These are phyloP conservation scores for Blakeslea trispora DNA, from an alignment of 371 early-diverging fungal species.

Conservation along the genomic window DNA sequence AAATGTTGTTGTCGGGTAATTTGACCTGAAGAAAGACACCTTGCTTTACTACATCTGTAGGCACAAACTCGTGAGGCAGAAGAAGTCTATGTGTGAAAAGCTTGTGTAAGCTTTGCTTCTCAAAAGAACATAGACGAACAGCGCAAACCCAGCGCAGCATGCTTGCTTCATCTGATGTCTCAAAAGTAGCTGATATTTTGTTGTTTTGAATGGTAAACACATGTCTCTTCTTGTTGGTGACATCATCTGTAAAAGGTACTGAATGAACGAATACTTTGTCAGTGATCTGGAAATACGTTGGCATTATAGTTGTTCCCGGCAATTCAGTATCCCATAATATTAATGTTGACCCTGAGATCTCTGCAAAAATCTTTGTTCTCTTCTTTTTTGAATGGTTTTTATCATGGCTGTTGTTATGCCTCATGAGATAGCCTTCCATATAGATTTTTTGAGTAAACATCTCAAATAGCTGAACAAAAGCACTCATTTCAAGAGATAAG, in stretches of 20 bases:
- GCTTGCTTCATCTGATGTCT: constrained; percentile 54
- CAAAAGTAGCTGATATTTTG: constrained; percentile 51
- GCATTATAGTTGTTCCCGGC: constrained; percentile 49
- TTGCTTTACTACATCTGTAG: constrained; percentile 15
- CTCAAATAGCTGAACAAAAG: constrained; percentile 52
- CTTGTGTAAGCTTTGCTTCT: constrained; percentile 71
- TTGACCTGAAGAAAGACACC: constrained; percentile 54
- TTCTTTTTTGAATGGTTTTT: too few species aligned
- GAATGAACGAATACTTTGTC: constrained; percentile 56
- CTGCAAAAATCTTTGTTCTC: constrained; percentile 71
- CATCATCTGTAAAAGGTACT: constrained; percentile 29
- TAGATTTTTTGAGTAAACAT: constrained; percentile 67
- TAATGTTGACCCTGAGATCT: constrained; percentile 65
- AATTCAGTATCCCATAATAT: constrained; percentile 62
- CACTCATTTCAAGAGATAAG: constrained; percentile 22
- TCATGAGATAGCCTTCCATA: constrained; percentile 66
- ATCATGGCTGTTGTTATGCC: constrained; percentile 57
- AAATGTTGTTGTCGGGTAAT: constrained; percentile 58
- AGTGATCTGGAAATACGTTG: constrained; percentile 66
- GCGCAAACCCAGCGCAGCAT: constrained; percentile 61
- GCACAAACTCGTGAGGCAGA: constrained; percentile 31
- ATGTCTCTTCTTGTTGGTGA: constrained; percentile 47
- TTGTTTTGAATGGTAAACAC: constrained; percentile 40
- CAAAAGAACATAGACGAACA: constrained; percentile 75
- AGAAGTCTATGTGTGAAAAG: constrained; percentile 68